phyloP scores from a whole-genome alignment of 495 filamentous ascomycete genomes.

The Paragyromitra xinjiangensis region DNA sequence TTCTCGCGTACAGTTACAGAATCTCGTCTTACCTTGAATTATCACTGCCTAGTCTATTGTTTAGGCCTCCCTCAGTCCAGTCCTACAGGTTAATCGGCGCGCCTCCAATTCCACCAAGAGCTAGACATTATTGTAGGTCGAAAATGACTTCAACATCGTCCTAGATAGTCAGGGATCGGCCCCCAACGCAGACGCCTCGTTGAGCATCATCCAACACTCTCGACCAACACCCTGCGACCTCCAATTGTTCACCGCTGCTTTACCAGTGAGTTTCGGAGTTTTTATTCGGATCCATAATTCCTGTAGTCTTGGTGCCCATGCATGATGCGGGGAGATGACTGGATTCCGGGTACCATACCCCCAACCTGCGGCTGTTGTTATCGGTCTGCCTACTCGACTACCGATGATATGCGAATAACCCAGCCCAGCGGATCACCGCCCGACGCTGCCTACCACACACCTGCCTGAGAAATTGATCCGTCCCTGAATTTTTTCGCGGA shows the following conservation, averaged over 20 bases:
- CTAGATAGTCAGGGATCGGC: not conserved
- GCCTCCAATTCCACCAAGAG: not conserved
- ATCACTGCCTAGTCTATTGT: not conserved
- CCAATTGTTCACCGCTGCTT: not conserved
- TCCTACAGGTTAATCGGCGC: not conserved
- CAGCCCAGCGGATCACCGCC: slow-evolving; percentile 16
- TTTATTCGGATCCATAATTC: slow-evolving; percentile 1
- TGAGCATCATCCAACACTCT: not conserved
- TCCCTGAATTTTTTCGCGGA: not conserved
- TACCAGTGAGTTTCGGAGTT: not conserved
- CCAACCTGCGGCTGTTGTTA: slow-evolving; percentile 11
- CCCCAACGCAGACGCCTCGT: not conserved
- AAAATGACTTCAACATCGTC: not conserved
- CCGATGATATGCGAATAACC: slow-evolving; percentile 13
- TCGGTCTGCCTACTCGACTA: not conserved
- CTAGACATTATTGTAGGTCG: not conserved
- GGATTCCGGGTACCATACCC: slow-evolving; percentile 23
- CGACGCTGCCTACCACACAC: slow-evolving; percentile 13
- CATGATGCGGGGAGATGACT: slow-evolving; percentile 9
- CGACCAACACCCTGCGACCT: not conserved
- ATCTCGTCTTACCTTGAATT: not conserved
- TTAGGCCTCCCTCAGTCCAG: not conserved
- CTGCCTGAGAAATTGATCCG: not conserved
- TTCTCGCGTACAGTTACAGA: not conserved
- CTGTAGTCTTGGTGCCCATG: not conserved